Evolutionary conservation across 345 rosid species (phyloP).

Genomic region (Nasturtium officinale): DNA sequence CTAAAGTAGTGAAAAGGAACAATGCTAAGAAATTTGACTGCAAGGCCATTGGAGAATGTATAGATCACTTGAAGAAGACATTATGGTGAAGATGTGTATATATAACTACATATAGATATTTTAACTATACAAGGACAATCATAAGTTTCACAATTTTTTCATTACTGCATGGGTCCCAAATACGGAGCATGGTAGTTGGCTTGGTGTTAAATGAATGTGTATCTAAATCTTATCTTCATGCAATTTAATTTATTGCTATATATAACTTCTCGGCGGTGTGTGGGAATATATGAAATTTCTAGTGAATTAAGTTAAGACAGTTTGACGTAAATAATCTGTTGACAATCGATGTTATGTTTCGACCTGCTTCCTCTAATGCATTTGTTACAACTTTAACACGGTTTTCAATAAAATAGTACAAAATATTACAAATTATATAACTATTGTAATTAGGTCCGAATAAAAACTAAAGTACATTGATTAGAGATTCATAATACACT

Average conservation of each 20-base stretch:
- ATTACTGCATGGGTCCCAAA: constrained; percentile 48
- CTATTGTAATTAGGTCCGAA: too few relatives aligned
- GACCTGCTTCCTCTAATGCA: too few relatives aligned
- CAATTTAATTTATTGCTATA: too few relatives aligned
- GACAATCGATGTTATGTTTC: neutral
- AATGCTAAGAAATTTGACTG: constrained; percentile 26
- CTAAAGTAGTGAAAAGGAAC: constrained; percentile 39
- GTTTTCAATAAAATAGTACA: too few relatives aligned
- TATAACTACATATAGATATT: neutral
- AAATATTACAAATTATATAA: too few relatives aligned
- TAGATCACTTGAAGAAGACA: constrained; percentile 21
- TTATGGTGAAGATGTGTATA: constrained; percentile 15
- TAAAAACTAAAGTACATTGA: too few relatives aligned
- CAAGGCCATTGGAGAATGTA: constrained; percentile 51
- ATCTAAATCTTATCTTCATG: too few relatives aligned
- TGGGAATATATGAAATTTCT: neutral
- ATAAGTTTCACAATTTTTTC: constrained; percentile 26
- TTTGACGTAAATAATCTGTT: neutral
- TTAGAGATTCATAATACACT: too few relatives aligned
- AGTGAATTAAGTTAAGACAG: neutral
- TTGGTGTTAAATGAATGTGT: neutral
- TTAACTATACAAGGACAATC: constrained; percentile 32
- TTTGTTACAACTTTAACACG: too few relatives aligned
- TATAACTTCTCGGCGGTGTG: too few relatives aligned
- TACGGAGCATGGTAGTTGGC: constrained; percentile 44